Base-by-base conservation (phyloP, 192 early-diverging fungal species). In the Phycomyces blakesleeanus region DNA sequence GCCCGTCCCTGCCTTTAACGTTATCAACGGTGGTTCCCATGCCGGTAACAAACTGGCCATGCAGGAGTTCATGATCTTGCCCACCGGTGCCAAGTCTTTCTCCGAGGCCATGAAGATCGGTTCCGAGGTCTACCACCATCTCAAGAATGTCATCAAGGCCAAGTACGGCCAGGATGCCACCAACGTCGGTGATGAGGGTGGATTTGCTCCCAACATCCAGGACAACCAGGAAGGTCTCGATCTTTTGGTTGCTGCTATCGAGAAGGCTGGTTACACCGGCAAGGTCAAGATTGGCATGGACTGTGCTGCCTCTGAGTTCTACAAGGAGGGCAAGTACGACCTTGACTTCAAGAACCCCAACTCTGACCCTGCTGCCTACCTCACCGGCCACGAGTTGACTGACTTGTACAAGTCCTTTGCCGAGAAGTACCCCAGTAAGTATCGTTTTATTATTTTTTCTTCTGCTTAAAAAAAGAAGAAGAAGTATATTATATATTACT, bases 11-110 rank as follows among this genome's bases (percentile, higher is more conserved):
- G 81, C 90, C 51, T 94, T 98, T 86, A 98, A 98, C 85, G 94
- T 98, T 69, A 95, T 98, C 82, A 98, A 98, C 85, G 96, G 96
- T 72, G 96, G 96, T 59, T 93, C 91, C 58, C 96, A 98, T 81
- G 97, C 97, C 47, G 97, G 97, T 67, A 98, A 98, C 91, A 97
- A 96, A 83, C 88, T 98, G 61, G 97, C 97, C 66, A 96, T 98
- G 94, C 97, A 98, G 78, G 97, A 98, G 81, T 98, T 98, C 83
- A 98, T 98, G 97, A 98, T 98, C 67, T 78, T 97, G 75, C 96
- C 96, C 59, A 95, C 92, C 50, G 96, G 96, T 66, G 96, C 96
- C 29, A 56, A 78, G 42, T 89, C 89, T 29, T 98, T 97, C 81
- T 76, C 89, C 38, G 94, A 98, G 79, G 96, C 96, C 67, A 94